Percentiles rank a stretch among this genome's conserved stretches.
These are phyloP conservation scores for Hypoxylon lienhwacheense DNA, from an alignment of 495 filamentous ascomycete genomes.

Conservation along the genomic window DNA sequence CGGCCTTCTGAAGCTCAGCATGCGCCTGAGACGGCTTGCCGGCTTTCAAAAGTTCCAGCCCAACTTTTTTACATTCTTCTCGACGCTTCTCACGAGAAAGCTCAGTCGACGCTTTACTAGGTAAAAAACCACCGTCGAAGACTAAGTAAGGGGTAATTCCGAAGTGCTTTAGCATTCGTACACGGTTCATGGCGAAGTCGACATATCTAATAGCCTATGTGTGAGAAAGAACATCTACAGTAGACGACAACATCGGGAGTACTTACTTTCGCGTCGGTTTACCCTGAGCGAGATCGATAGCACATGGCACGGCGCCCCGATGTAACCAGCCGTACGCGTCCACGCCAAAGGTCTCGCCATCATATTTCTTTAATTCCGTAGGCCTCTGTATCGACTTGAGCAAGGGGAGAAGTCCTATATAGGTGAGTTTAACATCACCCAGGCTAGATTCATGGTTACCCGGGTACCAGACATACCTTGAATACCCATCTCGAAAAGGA, in stretches of 20 bases:
- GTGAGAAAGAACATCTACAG: background rate
- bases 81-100: constrained; percentile 66
- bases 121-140: constrained; percentile 94
- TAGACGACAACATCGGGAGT: background rate
- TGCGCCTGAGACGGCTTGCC: constrained; percentile 81
- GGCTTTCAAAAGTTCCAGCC: constrained; percentile 76
- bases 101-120: constrained; percentile 94
- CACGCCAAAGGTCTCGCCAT: constrained; percentile 84
- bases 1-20: constrained; percentile 87
- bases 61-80: constrained; percentile 70
- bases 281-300: constrained; percentile 85
- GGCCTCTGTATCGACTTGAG: constrained; percentile 95
- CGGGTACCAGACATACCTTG: constrained; percentile 54
- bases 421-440: constrained; percentile 23
- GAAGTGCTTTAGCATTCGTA: constrained; percentile 89
- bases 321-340: constrained; percentile 99
- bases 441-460: background rate
- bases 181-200: constrained; percentile 86
- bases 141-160: constrained; percentile 90
- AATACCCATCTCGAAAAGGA: constrained; percentile 63
- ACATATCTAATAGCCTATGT: constrained; percentile 66
- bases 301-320: constrained; percentile 86
- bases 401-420: constrained; percentile 74
- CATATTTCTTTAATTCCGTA: constrained; percentile 81
- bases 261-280: constrained; percentile 84